Conservation (phyloP, 2,329 filamentous ascomycete species). For the Monosporascus sp. region DNA sequence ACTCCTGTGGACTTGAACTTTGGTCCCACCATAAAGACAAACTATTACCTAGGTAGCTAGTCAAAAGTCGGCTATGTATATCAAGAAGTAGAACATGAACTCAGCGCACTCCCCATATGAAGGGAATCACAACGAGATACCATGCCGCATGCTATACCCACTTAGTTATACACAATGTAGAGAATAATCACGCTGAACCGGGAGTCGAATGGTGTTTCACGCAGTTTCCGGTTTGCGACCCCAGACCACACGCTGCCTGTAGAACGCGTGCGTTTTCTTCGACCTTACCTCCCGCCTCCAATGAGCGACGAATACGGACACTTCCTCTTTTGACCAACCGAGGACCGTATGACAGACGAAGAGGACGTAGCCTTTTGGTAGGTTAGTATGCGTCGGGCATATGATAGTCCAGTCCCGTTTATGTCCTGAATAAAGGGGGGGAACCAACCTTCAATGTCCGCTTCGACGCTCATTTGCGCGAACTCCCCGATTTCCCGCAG, state of each 20-base stretch:
- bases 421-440: not conserved
- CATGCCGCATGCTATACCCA: too few species aligned
- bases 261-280: slow-evolving; percentile 23
- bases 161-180: too few species aligned
- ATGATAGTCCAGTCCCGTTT: not conserved
- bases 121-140: too few species aligned
- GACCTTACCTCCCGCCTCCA: slow-evolving; percentile 28
- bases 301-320: slow-evolving; percentile 29
- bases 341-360: slow-evolving; percentile 31
- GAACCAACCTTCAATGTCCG: slow-evolving; percentile 22
- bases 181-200: too few species aligned
- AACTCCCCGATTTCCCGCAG: slow-evolving; percentile 24
- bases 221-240: slow-evolving; percentile 17
- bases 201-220: too few species aligned
- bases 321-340: slow-evolving; percentile 30
- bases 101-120: too few species aligned
- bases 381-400: not conserved
- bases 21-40: too few species aligned
- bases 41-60: too few species aligned
- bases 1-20: too few species aligned
- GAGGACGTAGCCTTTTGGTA: slow-evolving; percentile 8
- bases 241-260: slow-evolving; percentile 25
- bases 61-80: too few species aligned
- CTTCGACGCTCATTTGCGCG: slow-evolving; percentile 19
- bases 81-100: too few species aligned